These are phyloP conservation scores for Lentinula guzmanii DNA, from an alignment of 768 basidiomycete species.

Conservation along the genomic window DNA sequence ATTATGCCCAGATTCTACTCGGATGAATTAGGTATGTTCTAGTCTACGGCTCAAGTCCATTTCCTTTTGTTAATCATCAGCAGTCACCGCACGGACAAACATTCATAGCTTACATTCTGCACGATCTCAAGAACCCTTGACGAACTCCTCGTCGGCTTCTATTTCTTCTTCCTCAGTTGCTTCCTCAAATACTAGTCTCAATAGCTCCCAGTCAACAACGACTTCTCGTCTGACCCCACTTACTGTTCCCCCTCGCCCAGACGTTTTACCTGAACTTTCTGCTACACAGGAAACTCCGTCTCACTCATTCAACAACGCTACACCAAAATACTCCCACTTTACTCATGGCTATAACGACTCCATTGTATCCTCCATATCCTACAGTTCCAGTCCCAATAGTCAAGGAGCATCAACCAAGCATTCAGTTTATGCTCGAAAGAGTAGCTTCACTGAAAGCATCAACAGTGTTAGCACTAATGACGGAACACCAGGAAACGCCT, in stretches of 20 bases:
- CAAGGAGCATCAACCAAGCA: slow-evolving; percentile 4
- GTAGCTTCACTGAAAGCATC: slow-evolving; percentile 30
- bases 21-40: slow-evolving; percentile 31
- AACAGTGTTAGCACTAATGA: slow-evolving; percentile 18
- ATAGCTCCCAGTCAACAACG: slow-evolving; percentile 11
- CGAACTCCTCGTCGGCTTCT: slow-evolving; percentile 13
- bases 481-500: slow-evolving; percentile 14
- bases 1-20: slow-evolving; percentile 26
- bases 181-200: slow-evolving; percentile 13
- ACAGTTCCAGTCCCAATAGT: slow-evolving; percentile 6
- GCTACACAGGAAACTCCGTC: slow-evolving; percentile 25
- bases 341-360: slow-evolving; percentile 9
- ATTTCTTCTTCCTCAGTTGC: slow-evolving; percentile 18
- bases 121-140: slow-evolving; percentile 35
- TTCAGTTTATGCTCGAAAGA: slow-evolving; percentile 23
- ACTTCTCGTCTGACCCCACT: slow-evolving; percentile 34
- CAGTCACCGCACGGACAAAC: slow-evolving; percentile 23
- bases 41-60: slow-evolving; percentile 5
- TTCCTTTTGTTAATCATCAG: slow-evolving; percentile 1
- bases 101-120: slow-evolving; percentile 27
- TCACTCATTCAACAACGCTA: slow-evolving; percentile 13
- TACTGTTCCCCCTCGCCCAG: slow-evolving; percentile 30
- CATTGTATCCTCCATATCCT: slow-evolving; percentile 5
- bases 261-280: slow-evolving; percentile 24
- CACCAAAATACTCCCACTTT: slow-evolving; percentile 7